Evolutionary conservation across 345 rosid genomes (phyloP), one percentile per base, ranked within the genome.

Genomic region (Syzygium jambos): DNA sequence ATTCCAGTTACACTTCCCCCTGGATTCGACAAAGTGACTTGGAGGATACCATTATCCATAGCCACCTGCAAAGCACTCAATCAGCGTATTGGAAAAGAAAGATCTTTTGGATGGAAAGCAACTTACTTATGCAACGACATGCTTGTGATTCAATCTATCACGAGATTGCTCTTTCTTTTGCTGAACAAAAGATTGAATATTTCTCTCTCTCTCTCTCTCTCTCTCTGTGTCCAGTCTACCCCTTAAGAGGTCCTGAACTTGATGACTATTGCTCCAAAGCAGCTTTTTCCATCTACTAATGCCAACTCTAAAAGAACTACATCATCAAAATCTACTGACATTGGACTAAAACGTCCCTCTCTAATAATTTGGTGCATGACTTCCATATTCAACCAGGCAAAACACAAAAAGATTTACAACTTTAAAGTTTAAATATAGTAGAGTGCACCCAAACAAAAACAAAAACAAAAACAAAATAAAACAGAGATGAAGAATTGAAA

Each of bases 1-100:
- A 88, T 43, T n/a, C 88, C 90, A 13, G 84, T 86, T 13, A 88
- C 83, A 43, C 82, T 86, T 38, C 90, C 90, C 57, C 65, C 84
- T 22, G 90, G 88, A 73, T 86, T 88, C 21, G 86, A 51, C 52
- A 88, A 52, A 21, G 88, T 86, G 43, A 88, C 90, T 65, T 54
- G 87, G 51, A 88, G 68, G 30, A 88, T 78, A 41, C 86, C 88
- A 82, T 88, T 88, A 22, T 86, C 88, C 84, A 88, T 16, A 22
- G 59, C 63, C 86, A 88, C 90, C 90, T 88, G 85, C 85, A 23
- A 52, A 85, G 49, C 49, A 22, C 25, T 22, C 38, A 49, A 38
- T 73, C 80, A 73, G 80, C 49, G 49, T 73, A 38, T 73, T 73
- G 80, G 49, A 73, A 22, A 73, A 38, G 80, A 73, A 73, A 38